Percentiles rank a stretch among this genome's conserved stretches.
Conservation (phyloP, 805 yeast genomes). For the Grigorovia yakushimaensis region DNA sequence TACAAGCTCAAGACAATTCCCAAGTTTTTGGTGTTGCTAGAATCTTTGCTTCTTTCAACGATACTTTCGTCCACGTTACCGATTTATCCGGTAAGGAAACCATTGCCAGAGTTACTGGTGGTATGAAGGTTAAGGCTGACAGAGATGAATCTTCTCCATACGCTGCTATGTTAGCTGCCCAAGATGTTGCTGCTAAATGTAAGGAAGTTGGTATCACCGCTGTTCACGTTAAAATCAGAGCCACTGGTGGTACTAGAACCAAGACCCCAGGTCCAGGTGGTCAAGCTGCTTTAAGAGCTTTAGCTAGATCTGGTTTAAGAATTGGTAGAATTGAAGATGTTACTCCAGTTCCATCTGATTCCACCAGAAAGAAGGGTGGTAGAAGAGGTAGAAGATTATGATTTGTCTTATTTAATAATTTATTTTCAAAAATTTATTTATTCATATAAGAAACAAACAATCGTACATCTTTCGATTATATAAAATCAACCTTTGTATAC, state of each 20-base stretch:
- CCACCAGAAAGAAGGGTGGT: constrained; percentile 99
- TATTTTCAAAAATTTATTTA: too few species aligned
- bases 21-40: constrained; percentile 99
- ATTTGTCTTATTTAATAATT: constrained; percentile 15
- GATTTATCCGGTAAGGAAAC: constrained; percentile 99
- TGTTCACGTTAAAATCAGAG: constrained; percentile 98
- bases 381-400: constrained; percentile 99
- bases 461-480: not conserved
- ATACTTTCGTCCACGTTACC: constrained; percentile 98
- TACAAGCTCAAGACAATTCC: constrained; percentile 90
- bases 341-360: constrained; percentile 99
- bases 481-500: not conserved
- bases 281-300: constrained; percentile 97
- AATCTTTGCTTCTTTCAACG: constrained; percentile 99
- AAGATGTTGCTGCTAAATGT: constrained; percentile 97
- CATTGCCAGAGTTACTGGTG: constrained; percentile 99
- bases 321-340: constrained; percentile 99
- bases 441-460: too few species aligned
- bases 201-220: constrained; percentile 99
- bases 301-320: constrained; percentile 99
- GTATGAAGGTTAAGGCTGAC: constrained; percentile 99
- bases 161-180: constrained; percentile 99
- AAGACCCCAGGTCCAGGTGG: constrained; percentile 99
- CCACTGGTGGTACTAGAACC: constrained; percentile 99
- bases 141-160: constrained; percentile 99